Percentiles rank a stretch among this genome's conserved stretches.
These are phyloP conservation scores for Vachellia pachyceras DNA, from an alignment of 306 rosid species.

Conservation along the genomic window DNA sequence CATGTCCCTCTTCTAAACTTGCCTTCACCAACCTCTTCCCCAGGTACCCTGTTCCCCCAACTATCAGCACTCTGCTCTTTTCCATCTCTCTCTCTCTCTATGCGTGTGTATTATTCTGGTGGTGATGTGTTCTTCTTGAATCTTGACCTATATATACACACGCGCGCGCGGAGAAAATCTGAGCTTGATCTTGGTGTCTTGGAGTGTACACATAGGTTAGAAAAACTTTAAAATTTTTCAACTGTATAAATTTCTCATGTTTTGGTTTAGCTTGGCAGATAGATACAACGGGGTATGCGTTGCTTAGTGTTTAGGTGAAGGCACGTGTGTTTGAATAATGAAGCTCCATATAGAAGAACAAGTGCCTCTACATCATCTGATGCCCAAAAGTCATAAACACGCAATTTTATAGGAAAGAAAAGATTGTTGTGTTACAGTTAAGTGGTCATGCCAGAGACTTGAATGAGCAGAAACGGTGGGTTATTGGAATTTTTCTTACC, in stretches of 20 bases:
- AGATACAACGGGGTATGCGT: neutral
- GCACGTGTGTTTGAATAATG: neutral
- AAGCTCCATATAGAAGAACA: neutral
- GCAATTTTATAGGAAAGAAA: neutral
- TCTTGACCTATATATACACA: too few species aligned
- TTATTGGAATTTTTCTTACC: neutral
- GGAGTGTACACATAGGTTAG: conserved; percentile 25
- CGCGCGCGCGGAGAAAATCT: too few species aligned
- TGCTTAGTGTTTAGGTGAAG: conserved; percentile 31
- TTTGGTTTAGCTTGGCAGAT: conserved; percentile 15
- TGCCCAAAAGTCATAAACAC: neutral
- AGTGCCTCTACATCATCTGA: neutral
- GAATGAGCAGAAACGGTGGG: neutral
- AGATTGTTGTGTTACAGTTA: neutral
- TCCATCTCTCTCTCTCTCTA: conserved; percentile 22
- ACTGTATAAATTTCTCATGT: neutral
- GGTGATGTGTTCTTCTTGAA: conserved; percentile 12
- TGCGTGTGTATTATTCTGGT: neutral
- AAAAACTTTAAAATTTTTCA: neutral
- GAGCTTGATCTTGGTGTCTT: neutral
- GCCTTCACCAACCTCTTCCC: conserved; percentile 82
- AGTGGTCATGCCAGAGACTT: neutral
- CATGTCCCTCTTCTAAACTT: conserved; percentile 59
- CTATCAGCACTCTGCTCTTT: conserved; percentile 62
- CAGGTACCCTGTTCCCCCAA: conserved; percentile 85